Evolutionary conservation across 345 rosid genomes (phyloP), one percentile per base, ranked within the genome.

Genomic region (Bretschneidera sinensis): DNA sequence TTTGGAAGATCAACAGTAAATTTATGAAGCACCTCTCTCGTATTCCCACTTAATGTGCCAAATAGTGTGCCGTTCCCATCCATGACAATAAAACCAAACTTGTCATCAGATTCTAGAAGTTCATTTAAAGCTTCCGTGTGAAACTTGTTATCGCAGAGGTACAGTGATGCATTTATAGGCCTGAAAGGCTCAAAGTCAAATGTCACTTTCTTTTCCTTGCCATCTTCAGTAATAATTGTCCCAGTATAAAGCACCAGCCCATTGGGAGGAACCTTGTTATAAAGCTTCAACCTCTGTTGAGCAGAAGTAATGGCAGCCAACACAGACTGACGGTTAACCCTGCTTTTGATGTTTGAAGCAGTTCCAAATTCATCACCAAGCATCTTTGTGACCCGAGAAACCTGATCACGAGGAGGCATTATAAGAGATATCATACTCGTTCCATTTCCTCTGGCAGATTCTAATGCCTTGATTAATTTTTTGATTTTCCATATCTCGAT

Each of bases 361-460:
- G 96, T 91, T 66, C 95, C 95, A 62, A 78, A 91, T 73, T 91
- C 98, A 78, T 91, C 96, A 54, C 96, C 96, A 33, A 91, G 82
- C 98, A 91, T 91, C 82, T 91, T 91, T 0, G 96, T 86, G 65
- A 91, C 98, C 57, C 96, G 82, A 57, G 94, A 81, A 16, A 91
- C 78, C 66, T 88, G 98, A 83, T 91, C 95, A 50, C 96, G 89
- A 25, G 98, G 98, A 55, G 96, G 98, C 95, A 91, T 88, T 3
- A 91, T 91, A 53, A 91, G 95, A 54, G 98, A 91, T 74, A 91
- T 88, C 98, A 91, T 88, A 81, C 96, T 91, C 28, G 95, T 88
- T 11, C 98, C 96, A 62, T 91, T 88, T 47, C 96, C 98, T 73
- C 98, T 80, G 0, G 98, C 98, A 25, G 96, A 79, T 64, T 91